A percentile compares a stretch with the other conserved stretches of the same genome.
phyloP scores from a whole-genome alignment of 805 yeast genomes.

The Candida sakaeoensis region DNA sequence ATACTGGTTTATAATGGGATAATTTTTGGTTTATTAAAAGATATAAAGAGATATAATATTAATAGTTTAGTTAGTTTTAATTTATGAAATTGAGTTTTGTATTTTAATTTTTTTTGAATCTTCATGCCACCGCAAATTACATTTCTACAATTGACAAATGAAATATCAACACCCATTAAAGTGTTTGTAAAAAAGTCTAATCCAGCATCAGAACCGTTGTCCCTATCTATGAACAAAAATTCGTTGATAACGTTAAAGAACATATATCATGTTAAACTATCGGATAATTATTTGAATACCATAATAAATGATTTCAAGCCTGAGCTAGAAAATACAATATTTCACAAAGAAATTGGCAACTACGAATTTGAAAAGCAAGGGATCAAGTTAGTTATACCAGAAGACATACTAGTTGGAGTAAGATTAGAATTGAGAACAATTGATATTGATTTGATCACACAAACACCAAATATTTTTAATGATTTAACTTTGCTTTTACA shows the following conservation, averaged over 20 bases:
- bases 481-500: constrained; percentile 3
- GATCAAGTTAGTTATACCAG: constrained; percentile 2
- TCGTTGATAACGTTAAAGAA: constrained; percentile 12
- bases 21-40: neutral
- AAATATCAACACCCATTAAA: constrained; percentile 10
- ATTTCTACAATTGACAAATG: constrained; percentile 9
- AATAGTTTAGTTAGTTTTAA: constrained; percentile 1
- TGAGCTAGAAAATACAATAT: constrained; percentile 1
- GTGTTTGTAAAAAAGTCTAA: constrained; percentile 10
- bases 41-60: neutral
- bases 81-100: neutral
- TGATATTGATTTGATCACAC: constrained; percentile 2
- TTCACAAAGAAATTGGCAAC: neutral
- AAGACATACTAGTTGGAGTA: constrained; percentile 2
- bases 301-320: constrained; percentile 5
- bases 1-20: constrained; percentile 1
- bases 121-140: constrained; percentile 15
- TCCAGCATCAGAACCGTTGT: neutral
- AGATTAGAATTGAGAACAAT: constrained; percentile 6
- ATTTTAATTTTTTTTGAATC: neutral
- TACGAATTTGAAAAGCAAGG: neutral
- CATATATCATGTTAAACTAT: constrained; percentile 11
- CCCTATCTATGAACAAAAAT: constrained; percentile 12
- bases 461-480: constrained; percentile 1
- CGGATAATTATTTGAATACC: constrained; percentile 9